A percentile compares a stretch with the other conserved stretches of the same genome.
Conservation (phyloP, 345 rosid species). For the Erodium maritimum region DNA sequence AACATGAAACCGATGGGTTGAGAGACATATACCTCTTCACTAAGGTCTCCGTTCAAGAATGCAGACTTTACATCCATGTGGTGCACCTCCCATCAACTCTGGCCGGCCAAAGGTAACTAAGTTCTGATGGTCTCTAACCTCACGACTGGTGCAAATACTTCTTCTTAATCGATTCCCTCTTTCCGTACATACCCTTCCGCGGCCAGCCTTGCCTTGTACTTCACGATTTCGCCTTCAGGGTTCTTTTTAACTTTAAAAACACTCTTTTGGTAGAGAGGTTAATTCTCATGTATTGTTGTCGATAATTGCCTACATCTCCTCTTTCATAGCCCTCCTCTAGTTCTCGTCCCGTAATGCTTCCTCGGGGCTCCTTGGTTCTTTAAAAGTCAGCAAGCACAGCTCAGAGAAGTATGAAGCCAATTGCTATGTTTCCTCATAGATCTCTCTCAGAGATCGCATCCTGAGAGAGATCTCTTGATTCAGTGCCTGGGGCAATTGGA, state of each 20-base stretch:
- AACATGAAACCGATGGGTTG: too few relatives aligned
- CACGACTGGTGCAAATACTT: background rate
- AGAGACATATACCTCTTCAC: too few relatives aligned
- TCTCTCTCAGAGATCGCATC: too few relatives aligned
- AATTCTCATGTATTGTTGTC: background rate
- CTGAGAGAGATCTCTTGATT: too few relatives aligned
- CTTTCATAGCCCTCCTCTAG: background rate
- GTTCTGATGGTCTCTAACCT: too few relatives aligned
- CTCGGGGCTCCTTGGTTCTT: background rate
- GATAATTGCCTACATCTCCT: background rate
- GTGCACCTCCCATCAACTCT: background rate
- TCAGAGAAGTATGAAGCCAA: too few relatives aligned
- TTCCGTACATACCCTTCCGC: background rate
- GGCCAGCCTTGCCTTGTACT: background rate
- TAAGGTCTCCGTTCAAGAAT: background rate
- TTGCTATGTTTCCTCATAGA: too few relatives aligned
- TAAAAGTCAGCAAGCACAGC: background rate
- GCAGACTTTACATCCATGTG: slow-evolving; percentile 2
- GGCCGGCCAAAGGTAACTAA: background rate
- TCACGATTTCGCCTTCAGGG: background rate
- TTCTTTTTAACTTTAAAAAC: too few relatives aligned
- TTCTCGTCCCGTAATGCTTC: background rate
- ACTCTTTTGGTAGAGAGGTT: background rate
- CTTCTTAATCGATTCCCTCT: background rate
- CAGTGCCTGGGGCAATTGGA: too few relatives aligned